These are phyloP conservation scores for Discostella stelligeroides DNA, from an alignment of 108 stramenopile genomes.

Conservation along the genomic window DNA sequence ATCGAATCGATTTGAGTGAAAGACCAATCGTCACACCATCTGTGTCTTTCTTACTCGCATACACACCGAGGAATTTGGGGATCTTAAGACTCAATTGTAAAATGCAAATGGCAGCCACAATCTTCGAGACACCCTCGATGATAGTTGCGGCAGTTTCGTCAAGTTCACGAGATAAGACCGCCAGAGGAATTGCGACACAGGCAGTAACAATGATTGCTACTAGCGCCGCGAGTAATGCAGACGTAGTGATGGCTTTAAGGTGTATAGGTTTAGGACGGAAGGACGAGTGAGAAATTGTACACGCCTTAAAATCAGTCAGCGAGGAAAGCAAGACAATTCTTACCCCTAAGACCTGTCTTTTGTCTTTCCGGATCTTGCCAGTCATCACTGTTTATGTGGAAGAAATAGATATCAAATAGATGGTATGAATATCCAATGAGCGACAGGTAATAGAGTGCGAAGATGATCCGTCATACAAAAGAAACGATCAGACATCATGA, in stretches of 20 bases:
- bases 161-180: constrained; percentile 59
- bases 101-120: constrained; percentile 74
- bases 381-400: constrained; percentile 16
- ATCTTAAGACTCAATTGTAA: constrained; percentile 77
- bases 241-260: constrained; percentile 60
- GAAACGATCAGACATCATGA: not conserved
- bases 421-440: not conserved
- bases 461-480: not conserved
- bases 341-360: constrained; percentile 37
- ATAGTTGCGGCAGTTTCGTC: constrained; percentile 52
- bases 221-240: constrained; percentile 62
- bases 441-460: not conserved
- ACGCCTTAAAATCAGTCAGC: too few species aligned
- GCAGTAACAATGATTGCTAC: constrained; percentile 58
- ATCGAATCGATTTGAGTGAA: constrained; percentile 66
- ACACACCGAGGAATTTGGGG: constrained; percentile 76
- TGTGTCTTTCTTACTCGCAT: constrained; percentile 53
- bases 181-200: constrained; percentile 65
- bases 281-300: not conserved
- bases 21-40: constrained; percentile 50
- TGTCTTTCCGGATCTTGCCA: constrained; percentile 53
- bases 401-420: not conserved
- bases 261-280: constrained; percentile 10
- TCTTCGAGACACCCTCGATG: constrained; percentile 81
- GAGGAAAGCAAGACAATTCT: not conserved